phyloP scores from a whole-genome alignment of 2,329 filamentous ascomycete species.

The Exophiala sideris region DNA sequence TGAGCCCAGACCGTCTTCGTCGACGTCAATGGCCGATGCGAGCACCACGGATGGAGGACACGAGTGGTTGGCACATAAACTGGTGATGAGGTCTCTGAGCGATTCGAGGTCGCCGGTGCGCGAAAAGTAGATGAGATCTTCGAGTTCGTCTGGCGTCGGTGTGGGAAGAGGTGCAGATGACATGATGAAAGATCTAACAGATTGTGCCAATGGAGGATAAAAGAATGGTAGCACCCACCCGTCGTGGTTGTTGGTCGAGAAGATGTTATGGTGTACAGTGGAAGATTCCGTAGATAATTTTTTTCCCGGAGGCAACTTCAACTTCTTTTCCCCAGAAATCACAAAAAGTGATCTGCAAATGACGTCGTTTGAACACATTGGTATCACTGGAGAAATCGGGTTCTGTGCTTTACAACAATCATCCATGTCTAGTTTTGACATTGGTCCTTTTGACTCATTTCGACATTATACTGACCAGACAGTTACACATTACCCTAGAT shows the following conservation, averaged over 20 bases:
- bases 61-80: slow-evolving; percentile 61
- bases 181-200: background rate
- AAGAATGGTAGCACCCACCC: background rate
- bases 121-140: slow-evolving; percentile 86
- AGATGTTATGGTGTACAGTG: background rate
- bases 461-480: too few relatives aligned
- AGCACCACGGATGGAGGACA: slow-evolving; percentile 63
- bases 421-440: too few relatives aligned
- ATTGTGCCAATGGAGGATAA: background rate
- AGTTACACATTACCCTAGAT: too few relatives aligned
- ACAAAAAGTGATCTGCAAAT: background rate
- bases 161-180: slow-evolving; percentile 6
- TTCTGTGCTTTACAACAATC: too few relatives aligned
- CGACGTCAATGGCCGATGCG: slow-evolving; percentile 65
- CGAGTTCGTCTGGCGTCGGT: slow-evolving; percentile 45
- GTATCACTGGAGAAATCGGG: too few relatives aligned
- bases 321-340: background rate
- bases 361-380: background rate
- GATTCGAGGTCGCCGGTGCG: slow-evolving; percentile 73
- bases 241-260: background rate
- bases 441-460: too few relatives aligned
- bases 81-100: slow-evolving; percentile 57
- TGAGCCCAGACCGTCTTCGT: slow-evolving; percentile 57
- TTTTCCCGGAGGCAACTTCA: background rate
- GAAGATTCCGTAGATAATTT: background rate